Evolutionary conservation across 2,329 filamentous ascomycete genomes (phyloP).

Genomic region (Phyllosticta citriasiana): DNA sequence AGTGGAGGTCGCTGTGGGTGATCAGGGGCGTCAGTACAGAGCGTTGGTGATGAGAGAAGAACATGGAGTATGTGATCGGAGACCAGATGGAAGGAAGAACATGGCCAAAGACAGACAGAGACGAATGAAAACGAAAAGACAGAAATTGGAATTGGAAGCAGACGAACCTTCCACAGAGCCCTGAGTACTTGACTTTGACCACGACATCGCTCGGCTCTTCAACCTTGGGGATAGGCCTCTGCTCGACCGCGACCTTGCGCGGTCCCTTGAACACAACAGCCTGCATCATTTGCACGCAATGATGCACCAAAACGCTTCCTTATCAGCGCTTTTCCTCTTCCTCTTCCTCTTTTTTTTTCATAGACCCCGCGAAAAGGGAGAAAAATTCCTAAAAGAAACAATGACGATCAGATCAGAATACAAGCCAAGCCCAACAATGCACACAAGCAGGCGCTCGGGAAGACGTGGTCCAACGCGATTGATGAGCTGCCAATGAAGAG

Average conservation of each 20-base stretch:
- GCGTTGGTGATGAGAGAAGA: neutral
- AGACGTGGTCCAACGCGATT: neutral
- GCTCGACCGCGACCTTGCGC: conserved; percentile 62
- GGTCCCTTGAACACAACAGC: conserved; percentile 81
- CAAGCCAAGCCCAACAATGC: neutral
- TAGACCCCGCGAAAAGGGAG: neutral
- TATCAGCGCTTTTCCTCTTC: no score
- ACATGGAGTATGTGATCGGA: neutral
- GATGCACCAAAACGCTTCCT: no score
- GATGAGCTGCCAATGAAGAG: neutral
- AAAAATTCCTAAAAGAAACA: neutral
- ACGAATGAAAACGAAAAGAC: neutral
- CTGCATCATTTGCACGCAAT: conserved; percentile 51
- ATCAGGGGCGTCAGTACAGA: neutral
- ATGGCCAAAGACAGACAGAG: neutral
- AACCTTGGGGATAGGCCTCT: conserved; percentile 68
- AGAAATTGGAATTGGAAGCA: neutral
- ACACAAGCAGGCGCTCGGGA: neutral
- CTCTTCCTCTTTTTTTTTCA: neutral
- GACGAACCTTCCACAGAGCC: conserved; percentile 63
- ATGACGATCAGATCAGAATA: neutral
- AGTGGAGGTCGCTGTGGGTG: conserved; percentile 55
- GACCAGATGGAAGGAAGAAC: neutral
- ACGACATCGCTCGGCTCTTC: conserved; percentile 65
- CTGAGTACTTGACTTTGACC: conserved; percentile 73